phyloP scores from a whole-genome alignment of 1,139 yeast species.

The Candida sp. region DNA sequence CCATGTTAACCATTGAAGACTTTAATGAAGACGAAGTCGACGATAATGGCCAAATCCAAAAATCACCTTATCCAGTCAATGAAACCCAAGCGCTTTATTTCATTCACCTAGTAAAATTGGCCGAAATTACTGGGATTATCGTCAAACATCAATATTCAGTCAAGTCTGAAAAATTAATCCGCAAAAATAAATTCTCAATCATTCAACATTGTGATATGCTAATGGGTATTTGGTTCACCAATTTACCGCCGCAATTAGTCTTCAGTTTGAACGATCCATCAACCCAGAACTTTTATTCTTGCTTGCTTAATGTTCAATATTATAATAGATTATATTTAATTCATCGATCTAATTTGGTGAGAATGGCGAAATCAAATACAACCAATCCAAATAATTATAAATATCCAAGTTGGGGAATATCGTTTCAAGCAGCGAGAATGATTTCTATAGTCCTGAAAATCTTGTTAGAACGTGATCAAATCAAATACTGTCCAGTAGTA shows the following conservation, averaged over 20 bases:
- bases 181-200: conserved; percentile 50
- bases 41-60: conserved; percentile 16
- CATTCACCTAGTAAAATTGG: conserved; percentile 63
- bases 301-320: conserved; percentile 67
- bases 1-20: conserved; percentile 66
- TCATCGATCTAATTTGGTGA: conserved; percentile 67
- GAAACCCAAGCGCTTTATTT: conserved; percentile 53
- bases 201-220: conserved; percentile 74
- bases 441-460: conserved; percentile 65
- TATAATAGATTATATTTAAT: conserved; percentile 69
- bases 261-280: conserved; percentile 57
- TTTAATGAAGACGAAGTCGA: conserved; percentile 55
- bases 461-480: conserved; percentile 48
- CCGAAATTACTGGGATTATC: conserved; percentile 73
- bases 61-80: conserved; percentile 45
- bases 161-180: conserved; percentile 54
- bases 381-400: conserved; percentile 48
- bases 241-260: conserved; percentile 61
- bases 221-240: conserved; percentile 77
- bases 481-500: conserved; percentile 54
- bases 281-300: conserved; percentile 55
- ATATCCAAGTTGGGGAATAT: conserved; percentile 81
- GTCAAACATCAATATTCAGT: conserved; percentile 71
- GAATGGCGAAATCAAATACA: conserved; percentile 43
- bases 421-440: conserved; percentile 84